Evolutionary conservation across 352 stramenopile genomes (phyloP).

Genomic region (Phytophthora multivora): DNA sequence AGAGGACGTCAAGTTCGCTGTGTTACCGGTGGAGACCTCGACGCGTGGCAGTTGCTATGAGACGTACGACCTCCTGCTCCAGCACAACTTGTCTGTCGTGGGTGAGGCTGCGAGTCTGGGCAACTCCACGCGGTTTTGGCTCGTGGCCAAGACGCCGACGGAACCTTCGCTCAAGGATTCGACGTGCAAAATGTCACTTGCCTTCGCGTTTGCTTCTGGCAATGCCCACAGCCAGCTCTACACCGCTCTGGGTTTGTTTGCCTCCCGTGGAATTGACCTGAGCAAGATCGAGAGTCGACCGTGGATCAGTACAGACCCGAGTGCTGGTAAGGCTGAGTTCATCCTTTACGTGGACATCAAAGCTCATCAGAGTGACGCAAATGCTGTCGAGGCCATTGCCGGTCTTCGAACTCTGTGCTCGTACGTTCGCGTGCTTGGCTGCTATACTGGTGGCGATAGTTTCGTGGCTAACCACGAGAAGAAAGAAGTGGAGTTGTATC

Average conservation of each 20-base stretch:
- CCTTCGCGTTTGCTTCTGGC: constrained; percentile 73
- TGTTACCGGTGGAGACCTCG: constrained; percentile 95
- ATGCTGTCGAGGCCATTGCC: constrained; percentile 71
- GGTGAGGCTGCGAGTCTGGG: constrained; percentile 48
- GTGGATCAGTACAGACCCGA: constrained; percentile 34
- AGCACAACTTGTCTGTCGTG: constrained; percentile 70
- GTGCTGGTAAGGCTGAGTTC: constrained; percentile 53
- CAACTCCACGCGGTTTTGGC: constrained; percentile 84
- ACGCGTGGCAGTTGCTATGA: constrained; percentile 95
- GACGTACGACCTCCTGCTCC: constrained; percentile 92
- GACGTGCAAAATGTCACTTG: constrained; percentile 71
- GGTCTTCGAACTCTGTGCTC: constrained; percentile 76
- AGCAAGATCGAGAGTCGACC: constrained; percentile 75
- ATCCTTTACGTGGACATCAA: constrained; percentile 79
- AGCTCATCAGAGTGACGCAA: constrained; percentile 57
- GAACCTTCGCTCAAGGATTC: constrained; percentile 20
- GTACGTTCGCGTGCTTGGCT: constrained; percentile 87
- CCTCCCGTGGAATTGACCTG: constrained; percentile 62
- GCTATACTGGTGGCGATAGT: constrained; percentile 56
- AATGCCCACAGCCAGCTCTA: constrained; percentile 68
- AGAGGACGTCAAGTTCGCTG: constrained; percentile 92
- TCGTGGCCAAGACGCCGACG: constrained; percentile 63
- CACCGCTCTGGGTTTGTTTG: constrained; percentile 65
- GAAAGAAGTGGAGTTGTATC: constrained; percentile 28
- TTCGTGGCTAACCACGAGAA: constrained; percentile 26